A percentile compares a stretch with the other conserved stretches of the same genome.
These are phyloP conservation scores for Choricystis sp. DNA, from an alignment of 139 green algal genomes.

Conservation along the genomic window DNA sequence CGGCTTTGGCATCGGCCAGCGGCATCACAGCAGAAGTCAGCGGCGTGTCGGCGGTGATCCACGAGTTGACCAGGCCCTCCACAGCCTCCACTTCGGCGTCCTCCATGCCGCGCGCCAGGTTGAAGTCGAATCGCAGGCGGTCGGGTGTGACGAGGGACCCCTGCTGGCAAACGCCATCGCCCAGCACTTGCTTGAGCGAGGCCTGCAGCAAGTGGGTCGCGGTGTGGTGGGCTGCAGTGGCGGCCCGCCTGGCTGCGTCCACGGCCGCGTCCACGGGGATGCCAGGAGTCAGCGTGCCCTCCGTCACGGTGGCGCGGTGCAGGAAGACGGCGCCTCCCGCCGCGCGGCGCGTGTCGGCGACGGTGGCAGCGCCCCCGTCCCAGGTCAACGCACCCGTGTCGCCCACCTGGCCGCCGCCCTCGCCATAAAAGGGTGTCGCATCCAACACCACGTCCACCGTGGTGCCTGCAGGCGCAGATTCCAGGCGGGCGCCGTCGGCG, in stretches of 20 bases:
- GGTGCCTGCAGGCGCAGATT: conserved; percentile 18
- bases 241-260: conserved; percentile 26
- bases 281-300: conserved; percentile 22
- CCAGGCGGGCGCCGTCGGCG: conserved; percentile 21
- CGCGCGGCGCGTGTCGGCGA: conserved; percentile 49
- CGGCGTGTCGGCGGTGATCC: conserved; percentile 34
- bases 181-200: conserved; percentile 64
- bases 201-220: conserved; percentile 81
- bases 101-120: conserved; percentile 33
- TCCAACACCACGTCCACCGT: conserved; percentile 56
- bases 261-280: conserved; percentile 39
- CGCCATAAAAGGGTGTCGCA: conserved; percentile 72
- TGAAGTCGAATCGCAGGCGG: conserved; percentile 66
- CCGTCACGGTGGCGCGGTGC: conserved; percentile 37
- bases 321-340: conserved; percentile 57
- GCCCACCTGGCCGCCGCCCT: conserved; percentile 66
- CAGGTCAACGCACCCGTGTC: conserved; percentile 34
- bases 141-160: conserved; percentile 59
- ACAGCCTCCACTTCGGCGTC: conserved; percentile 38
- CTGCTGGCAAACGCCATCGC: conserved; percentile 64
- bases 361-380: conserved; percentile 2
- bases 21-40: conserved; percentile 39
- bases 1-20: conserved; percentile 57
- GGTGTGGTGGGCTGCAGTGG: conserved; percentile 57
- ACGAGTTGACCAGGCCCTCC: conserved; percentile 68